A percentile compares a stretch with the other conserved stretches of the same genome.
Conservation (phyloP, 2,329 filamentous ascomycete genomes). For the Aureobasidium sp. region DNA sequence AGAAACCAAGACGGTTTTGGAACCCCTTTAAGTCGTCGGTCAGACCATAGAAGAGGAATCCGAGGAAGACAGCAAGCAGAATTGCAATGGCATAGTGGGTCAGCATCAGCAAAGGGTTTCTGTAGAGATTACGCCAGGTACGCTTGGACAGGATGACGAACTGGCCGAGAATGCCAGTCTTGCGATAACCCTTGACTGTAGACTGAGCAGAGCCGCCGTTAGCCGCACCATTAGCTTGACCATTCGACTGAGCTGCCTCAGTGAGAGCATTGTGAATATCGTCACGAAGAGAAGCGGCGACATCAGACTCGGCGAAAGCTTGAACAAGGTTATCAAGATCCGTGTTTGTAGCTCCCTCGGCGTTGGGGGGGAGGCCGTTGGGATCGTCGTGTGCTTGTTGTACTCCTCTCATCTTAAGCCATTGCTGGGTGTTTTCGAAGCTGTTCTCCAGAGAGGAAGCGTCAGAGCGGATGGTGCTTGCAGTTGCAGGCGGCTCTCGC, state of each 20-base stretch:
- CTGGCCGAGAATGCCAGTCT: constrained; percentile 71
- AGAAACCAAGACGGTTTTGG: constrained; percentile 92
- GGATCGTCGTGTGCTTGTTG: constrained; percentile 57
- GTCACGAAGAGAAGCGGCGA: constrained; percentile 65
- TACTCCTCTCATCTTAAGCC: constrained; percentile 52
- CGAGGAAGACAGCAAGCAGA: constrained; percentile 84
- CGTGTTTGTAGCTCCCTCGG: constrained; percentile 52
- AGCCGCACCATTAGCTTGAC: constrained; percentile 41
- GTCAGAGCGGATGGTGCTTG: constrained; percentile 49
- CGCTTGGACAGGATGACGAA: constrained; percentile 83
- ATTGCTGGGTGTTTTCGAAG: constrained; percentile 47
- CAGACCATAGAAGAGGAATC: constrained; percentile 91
- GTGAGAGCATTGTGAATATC: constrained; percentile 69
- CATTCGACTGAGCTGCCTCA: constrained; percentile 53
- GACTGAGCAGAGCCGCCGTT: constrained; percentile 40
- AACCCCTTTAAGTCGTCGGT: constrained; percentile 96
- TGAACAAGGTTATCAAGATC: constrained; percentile 77
- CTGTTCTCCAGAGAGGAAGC: constrained; percentile 45
- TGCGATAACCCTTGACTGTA: constrained; percentile 68
- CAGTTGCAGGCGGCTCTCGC: constrained; percentile 36
- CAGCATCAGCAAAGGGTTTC: constrained; percentile 96
- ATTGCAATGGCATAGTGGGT: constrained; percentile 98
- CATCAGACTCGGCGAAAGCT: constrained; percentile 69
- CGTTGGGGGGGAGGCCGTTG: constrained; percentile 54
- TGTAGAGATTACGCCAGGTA: constrained; percentile 95